Conservation (phyloP, 768 basidiomycete genomes). For the Mycena rebaudengoi region DNA sequence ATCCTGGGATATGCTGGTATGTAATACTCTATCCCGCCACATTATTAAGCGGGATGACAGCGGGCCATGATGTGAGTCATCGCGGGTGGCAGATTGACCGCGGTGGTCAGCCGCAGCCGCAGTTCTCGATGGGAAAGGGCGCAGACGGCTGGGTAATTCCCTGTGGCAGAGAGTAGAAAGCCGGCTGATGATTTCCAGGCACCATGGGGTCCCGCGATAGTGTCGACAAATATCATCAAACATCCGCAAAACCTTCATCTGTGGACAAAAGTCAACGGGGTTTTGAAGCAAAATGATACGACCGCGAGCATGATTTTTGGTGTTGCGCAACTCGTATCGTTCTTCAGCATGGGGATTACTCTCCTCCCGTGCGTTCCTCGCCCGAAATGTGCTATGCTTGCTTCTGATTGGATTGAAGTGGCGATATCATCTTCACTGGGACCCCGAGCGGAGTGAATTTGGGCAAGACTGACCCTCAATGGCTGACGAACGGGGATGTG, state of each 20-base stretch:
- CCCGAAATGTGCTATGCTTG: neutral
- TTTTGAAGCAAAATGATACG: conserved; percentile 47
- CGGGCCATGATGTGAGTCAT: conserved; percentile 51
- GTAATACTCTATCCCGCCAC: neutral
- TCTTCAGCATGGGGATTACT: conserved; percentile 56
- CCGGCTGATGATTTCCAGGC: too few relatives aligned
- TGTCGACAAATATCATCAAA: conserved; percentile 44
- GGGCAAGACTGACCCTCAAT: conserved; percentile 43
- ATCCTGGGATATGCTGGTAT: conserved; percentile 45
- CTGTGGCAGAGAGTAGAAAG: too few relatives aligned
- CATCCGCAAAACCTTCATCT: conserved; percentile 48
- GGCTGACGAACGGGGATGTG: conserved; percentile 47
- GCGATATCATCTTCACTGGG: conserved; percentile 51
- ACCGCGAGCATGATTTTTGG: conserved; percentile 53
- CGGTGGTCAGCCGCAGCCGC: conserved; percentile 49
- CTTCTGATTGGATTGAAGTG: conserved; percentile 12
- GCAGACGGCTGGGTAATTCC: conserved; percentile 53
- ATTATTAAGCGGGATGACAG: conserved; percentile 16
- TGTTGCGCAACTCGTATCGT: conserved; percentile 46
- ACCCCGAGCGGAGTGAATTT: conserved; percentile 47
- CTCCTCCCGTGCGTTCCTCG: conserved; percentile 35
- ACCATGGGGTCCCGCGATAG: conserved; percentile 47
- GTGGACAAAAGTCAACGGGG: conserved; percentile 51
- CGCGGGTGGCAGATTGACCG: conserved; percentile 53
- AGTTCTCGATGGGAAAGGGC: conserved; percentile 52